Evolutionary conservation across 768 basidiomycete species (phyloP).

Genomic region (Hirschioporus abietinus): DNA sequence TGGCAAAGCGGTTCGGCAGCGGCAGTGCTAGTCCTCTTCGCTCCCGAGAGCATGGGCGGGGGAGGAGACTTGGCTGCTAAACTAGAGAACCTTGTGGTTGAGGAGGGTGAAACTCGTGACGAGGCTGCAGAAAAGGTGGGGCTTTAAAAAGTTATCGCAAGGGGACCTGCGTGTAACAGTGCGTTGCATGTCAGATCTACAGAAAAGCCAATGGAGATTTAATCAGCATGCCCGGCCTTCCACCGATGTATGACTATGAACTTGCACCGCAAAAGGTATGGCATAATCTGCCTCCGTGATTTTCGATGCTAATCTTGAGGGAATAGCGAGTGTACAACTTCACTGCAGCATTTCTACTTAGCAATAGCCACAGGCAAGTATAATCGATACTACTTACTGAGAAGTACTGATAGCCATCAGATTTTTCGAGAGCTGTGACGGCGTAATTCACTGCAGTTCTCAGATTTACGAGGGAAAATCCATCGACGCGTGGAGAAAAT

Average conservation of each 20-base stretch:
- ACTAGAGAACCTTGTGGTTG: not conserved
- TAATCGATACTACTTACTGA: not conserved
- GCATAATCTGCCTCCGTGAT: not conserved
- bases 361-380: not conserved
- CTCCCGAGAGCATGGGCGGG: not conserved
- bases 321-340: not conserved
- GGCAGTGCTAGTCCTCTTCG: not conserved
- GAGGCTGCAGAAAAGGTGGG: not conserved
- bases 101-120: not conserved
- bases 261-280: conserved; percentile 4
- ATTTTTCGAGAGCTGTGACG: conserved; percentile 12
- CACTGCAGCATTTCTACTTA: not conserved
- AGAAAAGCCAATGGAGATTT: conserved; percentile 1
- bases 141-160: not conserved
- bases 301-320: not conserved
- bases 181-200: conserved; percentile 2
- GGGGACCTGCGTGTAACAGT: not conserved
- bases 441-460: conserved; percentile 12
- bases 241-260: conserved; percentile 11
- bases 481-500: conserved; percentile 9
- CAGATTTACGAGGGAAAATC: conserved; percentile 14
- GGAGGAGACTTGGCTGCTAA: not conserved
- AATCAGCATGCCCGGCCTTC: conserved; percentile 9
- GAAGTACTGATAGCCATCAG: not conserved
- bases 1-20: not conserved